phyloP scores from a whole-genome alignment of 371 early-diverging fungal species.

The Rhizopus arrhizus region DNA sequence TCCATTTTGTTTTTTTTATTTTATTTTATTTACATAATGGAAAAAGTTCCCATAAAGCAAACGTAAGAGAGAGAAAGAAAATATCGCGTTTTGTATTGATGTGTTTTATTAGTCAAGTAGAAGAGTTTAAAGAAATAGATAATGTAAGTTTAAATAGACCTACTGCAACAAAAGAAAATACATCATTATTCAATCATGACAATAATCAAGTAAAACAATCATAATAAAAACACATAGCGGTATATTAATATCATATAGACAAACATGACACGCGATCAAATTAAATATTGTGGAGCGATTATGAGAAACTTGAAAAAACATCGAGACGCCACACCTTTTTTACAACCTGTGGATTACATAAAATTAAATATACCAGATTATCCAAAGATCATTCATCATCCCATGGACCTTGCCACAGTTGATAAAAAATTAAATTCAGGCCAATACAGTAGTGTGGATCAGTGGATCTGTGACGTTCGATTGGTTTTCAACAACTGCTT shows the following conservation, averaged over 20 bases:
- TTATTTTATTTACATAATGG: constrained; percentile 16
- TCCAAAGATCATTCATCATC: constrained; percentile 86
- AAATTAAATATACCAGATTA: constrained; percentile 94
- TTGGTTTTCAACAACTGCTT: constrained; percentile 88
- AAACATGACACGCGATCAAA: constrained; percentile 77
- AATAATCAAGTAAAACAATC: constrained; percentile 11
- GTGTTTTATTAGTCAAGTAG: background rate
- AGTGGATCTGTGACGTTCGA: constrained; percentile 79
- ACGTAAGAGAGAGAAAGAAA: constrained; percentile 1
- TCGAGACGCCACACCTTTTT: constrained; percentile 79
- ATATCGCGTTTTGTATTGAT: constrained; percentile 7
- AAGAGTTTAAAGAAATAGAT: constrained; percentile 27
- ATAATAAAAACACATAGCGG: too few species aligned
- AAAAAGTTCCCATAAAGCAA: constrained; percentile 6
- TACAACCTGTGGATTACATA: constrained; percentile 93
- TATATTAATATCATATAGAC: constrained; percentile 12
- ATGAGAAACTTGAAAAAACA: constrained; percentile 75
- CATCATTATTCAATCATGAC: constrained; percentile 25
- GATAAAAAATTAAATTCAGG: constrained; percentile 79
- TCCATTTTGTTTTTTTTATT: constrained; percentile 4
- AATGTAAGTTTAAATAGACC: constrained; percentile 10
- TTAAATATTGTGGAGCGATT: constrained; percentile 78
- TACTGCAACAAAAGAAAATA: constrained; percentile 20
- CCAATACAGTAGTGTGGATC: constrained; percentile 66
- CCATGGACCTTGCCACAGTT: constrained; percentile 98